Base-by-base conservation (phyloP, 164 flowering plant genomes). In the Macadamia integrifolia region DNA sequence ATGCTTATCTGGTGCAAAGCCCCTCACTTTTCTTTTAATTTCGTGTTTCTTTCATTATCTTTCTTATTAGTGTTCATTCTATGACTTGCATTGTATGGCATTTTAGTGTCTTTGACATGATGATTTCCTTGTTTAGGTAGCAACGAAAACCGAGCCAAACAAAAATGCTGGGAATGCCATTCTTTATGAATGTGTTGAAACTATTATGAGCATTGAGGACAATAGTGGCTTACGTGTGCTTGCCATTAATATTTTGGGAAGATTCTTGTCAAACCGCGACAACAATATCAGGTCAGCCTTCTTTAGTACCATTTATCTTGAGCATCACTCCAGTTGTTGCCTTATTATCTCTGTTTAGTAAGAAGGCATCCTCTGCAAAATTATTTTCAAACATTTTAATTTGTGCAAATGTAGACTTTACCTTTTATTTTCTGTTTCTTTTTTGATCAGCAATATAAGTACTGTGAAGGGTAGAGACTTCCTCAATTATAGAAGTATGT, bases 151-250 rank as follows among this genome's bases (percentile, higher is more conserved):
- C 0, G 99, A 95, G 82, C 83, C 99, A 62, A 92, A 87, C 80
- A 95, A 95, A 78, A 92, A 92, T 82, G 98, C 98, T 6, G 99
- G 99, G 66, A 95, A 92, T 78, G 99, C 99, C 4, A 95, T 95
- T 76, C 86, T 95, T 49, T 95, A 95, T 82, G 96, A 92, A 76
- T 95, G 99, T 76, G 98, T 95, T 73, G 87, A 88, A 75, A 86
- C 98, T 58, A 95, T 95, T 61, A 92, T 95, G 99, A 84, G 87
- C 66, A 86, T 95, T 71, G 97, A 95, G 85, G 99, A 93, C 73
- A 95, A 80, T 83, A 87, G 98, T 73, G 99, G 99, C 52, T 83
- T 95, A 66, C 89, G 98, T 68, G 98, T 95, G 58, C 99, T 95
- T 74, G 98, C 99, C 64, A 88, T 95, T 69, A 95, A 95, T 82